Base-by-base conservation (phyloP, 2,329 filamentous ascomycete genomes). In the Neoarthrinium moseri region DNA sequence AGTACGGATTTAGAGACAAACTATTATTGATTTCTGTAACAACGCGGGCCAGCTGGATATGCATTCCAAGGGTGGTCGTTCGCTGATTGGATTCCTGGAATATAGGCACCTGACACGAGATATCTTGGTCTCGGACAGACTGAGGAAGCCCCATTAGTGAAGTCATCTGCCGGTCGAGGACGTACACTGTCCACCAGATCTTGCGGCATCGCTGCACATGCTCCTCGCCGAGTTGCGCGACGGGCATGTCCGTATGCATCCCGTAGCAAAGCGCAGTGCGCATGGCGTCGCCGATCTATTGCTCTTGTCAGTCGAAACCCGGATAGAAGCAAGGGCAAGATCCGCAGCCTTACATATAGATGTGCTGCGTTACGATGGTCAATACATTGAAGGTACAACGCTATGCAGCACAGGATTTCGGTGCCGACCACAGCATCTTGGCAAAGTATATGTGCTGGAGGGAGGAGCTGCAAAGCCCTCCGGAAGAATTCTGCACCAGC, bases 141-240 rank as follows among this genome's bases (percentile, higher is more conserved):
- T 72, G 67, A 0, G 77, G 76, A 0, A 77, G 50, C 0, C 77
- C 77, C 70, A 79, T 76, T 3, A 79, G 50, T 0, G 74, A 75
- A 1, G 74, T 75, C 67, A 79, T 76, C 51, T 79, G 69, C 3
- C 75, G 67, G 43, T 80, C 76, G 1, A 80, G 57, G 2, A 79
- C 64, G 32, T 77, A 78, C 0, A 77, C 65, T 0, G 77, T 79
- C 75, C 75, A 80, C 74, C 75, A 80, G 8, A 75, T 64, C 26
- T 68, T 69, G 1, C 74, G 71, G 42, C 69, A 73, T 41, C 77
- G 58, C 48, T 78, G 67, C 0, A 75, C 69, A 1, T 66, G 52
- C 0, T 54, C 48, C 1, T 69, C 65, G 1, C 69, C 69, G 0
- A 77, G 50, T 18, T 72, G 62, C 2, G 66, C 58, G 0, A 62